phyloP scores from a whole-genome alignment of 768 basidiomycete genomes.

The Crepidotus variabilis region DNA sequence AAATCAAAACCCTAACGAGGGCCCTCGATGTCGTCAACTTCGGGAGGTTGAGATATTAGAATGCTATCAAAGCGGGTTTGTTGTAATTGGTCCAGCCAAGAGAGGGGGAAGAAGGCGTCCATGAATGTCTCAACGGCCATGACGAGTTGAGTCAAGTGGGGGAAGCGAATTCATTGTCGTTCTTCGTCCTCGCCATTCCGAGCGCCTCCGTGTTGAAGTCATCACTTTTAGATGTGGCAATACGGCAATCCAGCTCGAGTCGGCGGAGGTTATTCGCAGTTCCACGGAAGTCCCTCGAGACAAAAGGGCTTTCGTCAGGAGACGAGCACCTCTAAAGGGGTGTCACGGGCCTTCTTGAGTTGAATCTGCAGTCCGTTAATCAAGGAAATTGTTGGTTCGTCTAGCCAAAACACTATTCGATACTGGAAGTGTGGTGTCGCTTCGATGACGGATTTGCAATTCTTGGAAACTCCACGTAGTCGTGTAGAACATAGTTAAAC shows the following conservation, averaged over 20 bases:
- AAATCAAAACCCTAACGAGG: background rate
- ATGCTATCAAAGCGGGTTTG: background rate
- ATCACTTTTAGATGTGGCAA: no score
- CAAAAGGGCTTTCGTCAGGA: background rate
- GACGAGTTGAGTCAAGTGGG: background rate
- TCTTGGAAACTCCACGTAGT: background rate
- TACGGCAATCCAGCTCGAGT: background rate
- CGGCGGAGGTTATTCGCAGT: background rate
- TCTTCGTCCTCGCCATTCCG: background rate
- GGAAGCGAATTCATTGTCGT: background rate
- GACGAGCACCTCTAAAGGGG: background rate
- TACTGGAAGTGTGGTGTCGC: background rate
- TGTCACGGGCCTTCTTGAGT: background rate
- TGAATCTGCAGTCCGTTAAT: background rate
- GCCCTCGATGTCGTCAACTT: background rate
- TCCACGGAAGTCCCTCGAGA: slow-evolving; percentile 1
- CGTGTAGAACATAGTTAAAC: background rate
- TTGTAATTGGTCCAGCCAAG: background rate
- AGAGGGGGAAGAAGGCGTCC: background rate
- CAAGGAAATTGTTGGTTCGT: background rate
- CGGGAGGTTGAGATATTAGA: background rate
- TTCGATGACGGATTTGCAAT: background rate
- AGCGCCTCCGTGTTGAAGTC: background rate
- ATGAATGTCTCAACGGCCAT: background rate
- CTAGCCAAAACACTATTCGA: background rate